These are phyloP conservation scores for Hemileccinum impolitum DNA, from an alignment of 768 basidiomycete genomes.

Conservation along the genomic window DNA sequence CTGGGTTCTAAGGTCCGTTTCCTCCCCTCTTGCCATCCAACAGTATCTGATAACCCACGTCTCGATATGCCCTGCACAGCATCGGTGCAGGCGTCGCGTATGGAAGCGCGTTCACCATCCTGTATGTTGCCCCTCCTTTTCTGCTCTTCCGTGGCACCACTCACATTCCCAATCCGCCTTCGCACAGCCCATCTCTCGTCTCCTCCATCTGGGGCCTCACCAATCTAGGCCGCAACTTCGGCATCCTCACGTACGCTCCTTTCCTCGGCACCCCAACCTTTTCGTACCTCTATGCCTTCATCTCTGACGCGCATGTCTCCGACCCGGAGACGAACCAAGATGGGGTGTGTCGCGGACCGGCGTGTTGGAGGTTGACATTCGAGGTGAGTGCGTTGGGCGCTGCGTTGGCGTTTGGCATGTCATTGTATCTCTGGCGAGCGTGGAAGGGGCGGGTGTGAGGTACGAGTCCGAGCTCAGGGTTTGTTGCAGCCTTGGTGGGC, in stretches of 20 bases:
- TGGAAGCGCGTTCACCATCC: constrained; percentile 64
- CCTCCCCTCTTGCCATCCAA: background rate
- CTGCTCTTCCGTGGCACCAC: background rate
- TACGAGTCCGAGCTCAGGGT: too few relatives aligned
- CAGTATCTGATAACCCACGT: background rate
- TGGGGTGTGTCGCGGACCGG: constrained; percentile 49
- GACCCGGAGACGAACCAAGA: constrained; percentile 18
- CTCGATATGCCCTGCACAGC: constrained; percentile 32
- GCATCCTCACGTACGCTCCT: constrained; percentile 69
- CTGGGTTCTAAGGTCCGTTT: constrained; percentile 67
- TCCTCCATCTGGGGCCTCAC: constrained; percentile 67
- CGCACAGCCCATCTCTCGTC: constrained; percentile 53
- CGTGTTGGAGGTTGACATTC: constrained; percentile 71
- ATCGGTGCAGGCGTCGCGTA: constrained; percentile 67
- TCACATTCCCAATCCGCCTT: background rate
- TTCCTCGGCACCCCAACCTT: constrained; percentile 73
- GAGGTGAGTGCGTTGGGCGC: constrained; percentile 44
- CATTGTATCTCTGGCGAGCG: constrained; percentile 53
- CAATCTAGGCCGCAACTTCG: constrained; percentile 76
- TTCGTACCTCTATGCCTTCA: constrained; percentile 75
- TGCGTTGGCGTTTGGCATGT: constrained; percentile 41
- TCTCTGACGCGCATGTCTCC: constrained; percentile 49
- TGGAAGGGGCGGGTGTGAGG: constrained; percentile 57
- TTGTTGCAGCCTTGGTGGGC: too few relatives aligned
- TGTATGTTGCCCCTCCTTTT: constrained; percentile 44